Evolutionary conservation across 2,329 filamentous ascomycete species (phyloP).

Genomic region (Paraphoma sp.): DNA sequence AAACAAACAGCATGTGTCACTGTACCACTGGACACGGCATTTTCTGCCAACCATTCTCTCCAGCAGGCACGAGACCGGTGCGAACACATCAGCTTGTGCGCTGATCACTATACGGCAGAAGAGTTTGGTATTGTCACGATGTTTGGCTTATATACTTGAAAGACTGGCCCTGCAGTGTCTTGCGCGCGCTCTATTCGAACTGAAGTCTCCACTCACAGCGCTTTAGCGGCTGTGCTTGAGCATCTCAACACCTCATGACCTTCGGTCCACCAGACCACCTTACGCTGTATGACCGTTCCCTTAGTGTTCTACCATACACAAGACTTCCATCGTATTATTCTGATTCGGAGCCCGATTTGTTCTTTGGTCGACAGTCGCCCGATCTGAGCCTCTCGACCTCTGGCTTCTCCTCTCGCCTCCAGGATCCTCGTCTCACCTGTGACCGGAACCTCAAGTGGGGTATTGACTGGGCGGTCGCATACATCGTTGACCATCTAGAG

Average conservation of each 20-base stretch:
- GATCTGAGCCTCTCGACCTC: slow-evolving; percentile 6
- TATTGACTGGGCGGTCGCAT: slow-evolving; percentile 52
- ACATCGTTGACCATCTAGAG: slow-evolving; percentile 42
- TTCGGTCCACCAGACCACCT: background rate
- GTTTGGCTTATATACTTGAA: too few relatives aligned
- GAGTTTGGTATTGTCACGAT: background rate
- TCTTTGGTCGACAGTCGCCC: slow-evolving; percentile 5
- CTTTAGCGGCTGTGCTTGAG: background rate
- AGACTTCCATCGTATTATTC: slow-evolving; percentile 16
- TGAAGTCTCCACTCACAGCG: too few relatives aligned
- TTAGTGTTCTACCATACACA: slow-evolving; percentile 1
- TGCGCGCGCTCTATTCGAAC: too few relatives aligned
- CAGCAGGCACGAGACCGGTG: background rate
- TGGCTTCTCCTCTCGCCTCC: slow-evolving; percentile 16
- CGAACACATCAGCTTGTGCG: background rate
- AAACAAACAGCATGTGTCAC: too few relatives aligned
- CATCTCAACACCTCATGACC: background rate
- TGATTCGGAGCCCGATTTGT: slow-evolving; percentile 26
- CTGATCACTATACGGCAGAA: background rate
- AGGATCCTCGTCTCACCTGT: slow-evolving; percentile 27
- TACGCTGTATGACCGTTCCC: background rate
- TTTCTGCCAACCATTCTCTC: too few relatives aligned
- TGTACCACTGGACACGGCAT: too few relatives aligned
- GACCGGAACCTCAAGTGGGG: slow-evolving; percentile 46
- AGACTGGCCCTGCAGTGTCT: too few relatives aligned